phyloP scores from a whole-genome alignment of 768 basidiomycete species.

The Calocybe cyanea region DNA sequence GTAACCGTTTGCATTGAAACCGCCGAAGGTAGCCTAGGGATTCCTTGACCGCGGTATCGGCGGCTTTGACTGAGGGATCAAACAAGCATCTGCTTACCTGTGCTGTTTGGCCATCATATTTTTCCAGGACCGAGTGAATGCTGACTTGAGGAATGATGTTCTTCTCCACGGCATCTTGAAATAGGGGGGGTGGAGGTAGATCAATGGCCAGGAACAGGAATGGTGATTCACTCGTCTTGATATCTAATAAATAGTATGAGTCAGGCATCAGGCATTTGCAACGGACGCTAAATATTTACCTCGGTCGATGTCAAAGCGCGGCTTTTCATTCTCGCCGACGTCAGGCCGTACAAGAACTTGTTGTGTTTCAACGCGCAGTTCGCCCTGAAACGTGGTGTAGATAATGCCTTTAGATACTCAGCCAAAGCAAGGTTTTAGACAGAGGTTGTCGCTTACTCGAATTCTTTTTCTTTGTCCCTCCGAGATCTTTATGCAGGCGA shows the following conservation, averaged over 20 bases:
- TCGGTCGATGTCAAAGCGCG: slow-evolving; percentile 91
- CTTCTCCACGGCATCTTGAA: slow-evolving; percentile 94
- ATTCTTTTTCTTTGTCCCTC: slow-evolving; percentile 88
- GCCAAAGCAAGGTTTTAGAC: slow-evolving; percentile 13
- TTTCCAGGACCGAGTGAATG: slow-evolving; percentile 83
- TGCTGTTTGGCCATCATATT: slow-evolving; percentile 90
- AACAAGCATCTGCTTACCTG: slow-evolving; percentile 49
- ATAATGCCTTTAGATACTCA: slow-evolving; percentile 63
- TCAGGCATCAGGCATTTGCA: slow-evolving; percentile 3
- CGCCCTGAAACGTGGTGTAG: slow-evolving; percentile 92
- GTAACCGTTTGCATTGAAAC: slow-evolving; percentile 86
- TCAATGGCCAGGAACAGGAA: slow-evolving; percentile 96
- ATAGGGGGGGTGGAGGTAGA: slow-evolving; percentile 94
- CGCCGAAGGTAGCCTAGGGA: slow-evolving; percentile 78
- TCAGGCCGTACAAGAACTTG: slow-evolving; percentile 85
- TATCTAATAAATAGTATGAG: slow-evolving; percentile 50
- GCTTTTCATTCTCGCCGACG: slow-evolving; percentile 70
- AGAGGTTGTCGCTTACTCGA: slow-evolving; percentile 61
- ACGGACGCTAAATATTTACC: slow-evolving; percentile 45
- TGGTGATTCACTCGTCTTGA: slow-evolving; percentile 79
- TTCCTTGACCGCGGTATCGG: slow-evolving; percentile 52
- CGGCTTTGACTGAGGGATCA: background rate
- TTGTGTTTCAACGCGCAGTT: slow-evolving; percentile 89
- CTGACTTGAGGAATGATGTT: slow-evolving; percentile 99
- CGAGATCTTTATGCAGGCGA: slow-evolving; percentile 86